A percentile compares a stretch with the other conserved stretches of the same genome.
Conservation (phyloP, 2,329 filamentous ascomycete species). For the Xylariales sp. region DNA sequence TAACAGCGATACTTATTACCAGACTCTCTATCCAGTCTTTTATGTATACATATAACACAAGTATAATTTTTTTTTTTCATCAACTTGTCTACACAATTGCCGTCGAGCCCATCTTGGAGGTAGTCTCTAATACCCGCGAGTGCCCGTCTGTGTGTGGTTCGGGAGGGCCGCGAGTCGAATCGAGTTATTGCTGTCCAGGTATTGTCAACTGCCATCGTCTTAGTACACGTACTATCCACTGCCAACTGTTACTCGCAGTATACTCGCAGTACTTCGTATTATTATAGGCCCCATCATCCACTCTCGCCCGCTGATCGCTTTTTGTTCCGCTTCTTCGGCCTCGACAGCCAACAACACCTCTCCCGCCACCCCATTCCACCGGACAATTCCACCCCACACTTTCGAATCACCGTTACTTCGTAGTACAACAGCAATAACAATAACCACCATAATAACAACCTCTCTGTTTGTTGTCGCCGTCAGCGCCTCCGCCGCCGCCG, state of each 20-base stretch:
- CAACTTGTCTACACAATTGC: background rate
- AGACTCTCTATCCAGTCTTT: background rate
- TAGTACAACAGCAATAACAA: no score
- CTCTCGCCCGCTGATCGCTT: constrained; percentile 29
- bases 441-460: background rate
- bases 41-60: no score
- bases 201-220: background rate
- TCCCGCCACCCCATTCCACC: constrained; percentile 7
- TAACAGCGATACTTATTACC: background rate
- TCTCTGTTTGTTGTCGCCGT: background rate
- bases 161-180: background rate
- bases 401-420: background rate
- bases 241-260: no score
- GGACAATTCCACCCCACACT: constrained; percentile 7
- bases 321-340: constrained; percentile 25
- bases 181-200: background rate
- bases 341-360: constrained; percentile 7
- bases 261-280: no score
- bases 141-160: background rate
- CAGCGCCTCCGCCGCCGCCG: background rate
- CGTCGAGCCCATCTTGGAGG: background rate
- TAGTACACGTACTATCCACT: background rate
- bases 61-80: no score
- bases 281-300: constrained; percentile 5
- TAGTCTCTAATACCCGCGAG: background rate